Conservation (phyloP, 2,329 filamentous ascomycete species). For the Triangularia setosa region DNA sequence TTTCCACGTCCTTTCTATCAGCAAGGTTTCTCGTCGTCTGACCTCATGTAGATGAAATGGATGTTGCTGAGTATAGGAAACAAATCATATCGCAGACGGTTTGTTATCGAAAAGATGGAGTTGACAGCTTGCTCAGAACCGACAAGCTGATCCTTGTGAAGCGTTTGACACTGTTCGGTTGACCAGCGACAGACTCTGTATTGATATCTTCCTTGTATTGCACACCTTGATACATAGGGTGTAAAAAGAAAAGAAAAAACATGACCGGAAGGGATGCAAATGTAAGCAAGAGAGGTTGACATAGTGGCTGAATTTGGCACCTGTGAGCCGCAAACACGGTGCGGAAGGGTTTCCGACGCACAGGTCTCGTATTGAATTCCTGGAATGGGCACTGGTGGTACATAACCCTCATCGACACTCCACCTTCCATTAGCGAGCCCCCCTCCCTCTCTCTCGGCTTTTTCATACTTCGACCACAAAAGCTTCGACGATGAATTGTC, state of each 20-base stretch:
- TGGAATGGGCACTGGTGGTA: background rate
- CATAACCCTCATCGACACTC: background rate
- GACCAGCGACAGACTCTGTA: background rate
- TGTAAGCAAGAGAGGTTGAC: background rate
- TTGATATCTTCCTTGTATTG: background rate
- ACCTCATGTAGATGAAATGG: too few species aligned
- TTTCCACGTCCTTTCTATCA: too few species aligned
- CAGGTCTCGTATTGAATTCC: background rate
- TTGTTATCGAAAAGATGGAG: background rate
- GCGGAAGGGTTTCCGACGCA: background rate
- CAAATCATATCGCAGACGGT: too few species aligned
- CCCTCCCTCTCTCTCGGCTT: too few species aligned
- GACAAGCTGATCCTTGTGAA: background rate
- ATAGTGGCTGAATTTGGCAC: background rate
- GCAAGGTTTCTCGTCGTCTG: too few species aligned
- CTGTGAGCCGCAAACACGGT: background rate
- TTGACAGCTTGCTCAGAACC: background rate
- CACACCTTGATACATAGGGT: background rate
- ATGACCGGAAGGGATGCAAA: background rate
- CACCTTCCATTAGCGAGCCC: too few species aligned
- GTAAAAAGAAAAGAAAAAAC: background rate
- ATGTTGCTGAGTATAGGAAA: background rate
- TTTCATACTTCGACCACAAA: too few species aligned
- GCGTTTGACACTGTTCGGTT: background rate
- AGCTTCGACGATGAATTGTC: too few species aligned